Base-by-base conservation (phyloP, 2,329 filamentous ascomycete genomes). In the Mycosphaerella sp. region DNA sequence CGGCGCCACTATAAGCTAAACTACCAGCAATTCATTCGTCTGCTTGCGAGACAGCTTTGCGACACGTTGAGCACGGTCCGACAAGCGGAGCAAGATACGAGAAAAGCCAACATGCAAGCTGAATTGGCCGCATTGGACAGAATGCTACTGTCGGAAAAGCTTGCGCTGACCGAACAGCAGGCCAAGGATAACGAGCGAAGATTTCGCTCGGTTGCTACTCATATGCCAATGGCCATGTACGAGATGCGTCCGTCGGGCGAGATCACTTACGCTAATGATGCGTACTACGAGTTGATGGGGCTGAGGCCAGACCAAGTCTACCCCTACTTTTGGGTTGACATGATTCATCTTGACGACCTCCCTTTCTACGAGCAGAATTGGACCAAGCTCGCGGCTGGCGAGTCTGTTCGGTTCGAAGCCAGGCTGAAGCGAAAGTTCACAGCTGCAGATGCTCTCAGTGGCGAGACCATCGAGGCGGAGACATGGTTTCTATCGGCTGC, bases 211-310 rank as follows among this genome's bases (percentile, higher is more conserved):
- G 70, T 71, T 53, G 68, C 69, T 1, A 66, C 70, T 40, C 54
- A 67, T 9, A 59, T 66, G 2, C 67, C 69, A 2, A 61, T 71
- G 16, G 69, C 62, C 6, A 71, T 72, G 36, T 71, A 70, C 49
- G 67, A 69, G 32, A 53, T 68, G n/a, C 60, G 63, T 27, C 53
- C 62, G 4, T 13, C 51, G 7, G 68, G 70, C 6, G 57, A 61
- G 3, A 67, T 69, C 30, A 60, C 64, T 0, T 71, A 71, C 48
- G 62, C 67, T 2, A 72, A 72, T 43, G 59, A 70, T 35, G 56
- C 59, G 6, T 72, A 66, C 64, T 68, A 54, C 27, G 64, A 69
- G 3, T 57, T 70, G 6, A 52, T 57, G 4, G 53, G 55, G 12
- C 17, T 60, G 27, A 50, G 52, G 6, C 50, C 48, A 10, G 37